A percentile compares a stretch with the other conserved stretches of the same genome.
Evolutionary conservation across 768 basidiomycete species (phyloP).

Genomic region (Royoungia palumana): DNA sequence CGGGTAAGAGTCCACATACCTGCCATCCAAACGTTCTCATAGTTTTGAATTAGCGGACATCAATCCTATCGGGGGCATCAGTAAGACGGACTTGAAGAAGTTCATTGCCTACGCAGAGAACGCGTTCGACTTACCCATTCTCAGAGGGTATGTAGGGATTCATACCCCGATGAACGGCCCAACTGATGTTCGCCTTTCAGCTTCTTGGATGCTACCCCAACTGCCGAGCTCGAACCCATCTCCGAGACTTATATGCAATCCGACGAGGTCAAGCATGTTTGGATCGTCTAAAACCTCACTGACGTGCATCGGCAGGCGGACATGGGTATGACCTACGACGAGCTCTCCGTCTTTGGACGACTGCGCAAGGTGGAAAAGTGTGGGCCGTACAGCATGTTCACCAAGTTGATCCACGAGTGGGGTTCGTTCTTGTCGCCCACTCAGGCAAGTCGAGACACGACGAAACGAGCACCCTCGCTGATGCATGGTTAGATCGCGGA

Average conservation of each 20-base stretch:
- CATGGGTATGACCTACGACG: constrained; percentile 99
- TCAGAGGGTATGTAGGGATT: constrained; percentile 53
- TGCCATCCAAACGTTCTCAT: neutral
- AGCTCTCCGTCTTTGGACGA: constrained; percentile 89
- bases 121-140: constrained; percentile 81
- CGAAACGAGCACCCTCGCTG: neutral
- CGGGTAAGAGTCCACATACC: constrained; percentile 43
- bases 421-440: constrained; percentile 76
- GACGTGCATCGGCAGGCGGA: constrained; percentile 56
- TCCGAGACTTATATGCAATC: constrained; percentile 92
- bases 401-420: constrained; percentile 94
- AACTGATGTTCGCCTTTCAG: constrained; percentile 37
- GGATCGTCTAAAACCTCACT: neutral
- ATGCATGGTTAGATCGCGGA: constrained; percentile 46
- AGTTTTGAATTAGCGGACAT: constrained; percentile 68
- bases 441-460: constrained; percentile 50
- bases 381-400: constrained; percentile 97
- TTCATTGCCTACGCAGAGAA: constrained; percentile 84
- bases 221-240: constrained; percentile 95
- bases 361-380: constrained; percentile 96
- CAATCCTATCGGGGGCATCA: constrained; percentile 97
- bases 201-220: constrained; percentile 88
- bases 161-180: neutral
- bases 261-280: constrained; percentile 65
- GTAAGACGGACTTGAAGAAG: constrained; percentile 94